Evolutionary conservation across 179 eudicot genomes (phyloP), one percentile per base, ranked within the genome.

Genomic region (Sideroxylon spinosum): DNA sequence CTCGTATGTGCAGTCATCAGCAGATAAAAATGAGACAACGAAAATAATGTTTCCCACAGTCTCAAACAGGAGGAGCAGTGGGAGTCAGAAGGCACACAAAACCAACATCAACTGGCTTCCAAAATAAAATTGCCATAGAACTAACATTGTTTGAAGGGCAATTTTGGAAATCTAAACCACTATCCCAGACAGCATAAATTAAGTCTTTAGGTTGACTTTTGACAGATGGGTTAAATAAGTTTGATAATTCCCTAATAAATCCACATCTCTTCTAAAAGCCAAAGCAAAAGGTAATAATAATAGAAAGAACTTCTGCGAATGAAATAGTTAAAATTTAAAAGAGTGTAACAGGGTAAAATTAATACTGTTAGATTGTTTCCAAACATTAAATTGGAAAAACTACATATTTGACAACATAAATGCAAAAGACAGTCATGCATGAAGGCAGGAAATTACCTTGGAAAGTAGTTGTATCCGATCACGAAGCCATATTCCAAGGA

Each of bases 401-500:
- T 20, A 7, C 0, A n/a, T n/a, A 4, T 37, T 12, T n/a, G 19
- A 29, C 52, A 28, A 55, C 52, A 19, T 10, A 8, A 16, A 73
- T 6, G 77, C 68, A 37, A 4, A 56, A 73, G 66, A 57, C 1
- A 19, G 48, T 56, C 11, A 32, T 29, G 0, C 50, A 19, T 17
- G 29, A 59, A 44, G 3, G 19, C 52, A 57, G 57, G 76, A 3
- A 59, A 73, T 61, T 62, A 73, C 63, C 77, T 60, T 12, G 26
- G 71, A 90, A 55, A 90, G 71, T 77, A 85, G 79, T 64, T 86
- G 90, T 13, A 95, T 76, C 86, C 87, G 95, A 83, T 86, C 83
- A 74, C 88, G 93, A 69, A 91, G 79, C 93, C 95, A 89, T 81
- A 95, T 82, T 46, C 88, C 97, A 28, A 95, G 86, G 76, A 91